Base-by-base conservation (phyloP, 345 rosid species). In the Excoecaria agallocha region DNA sequence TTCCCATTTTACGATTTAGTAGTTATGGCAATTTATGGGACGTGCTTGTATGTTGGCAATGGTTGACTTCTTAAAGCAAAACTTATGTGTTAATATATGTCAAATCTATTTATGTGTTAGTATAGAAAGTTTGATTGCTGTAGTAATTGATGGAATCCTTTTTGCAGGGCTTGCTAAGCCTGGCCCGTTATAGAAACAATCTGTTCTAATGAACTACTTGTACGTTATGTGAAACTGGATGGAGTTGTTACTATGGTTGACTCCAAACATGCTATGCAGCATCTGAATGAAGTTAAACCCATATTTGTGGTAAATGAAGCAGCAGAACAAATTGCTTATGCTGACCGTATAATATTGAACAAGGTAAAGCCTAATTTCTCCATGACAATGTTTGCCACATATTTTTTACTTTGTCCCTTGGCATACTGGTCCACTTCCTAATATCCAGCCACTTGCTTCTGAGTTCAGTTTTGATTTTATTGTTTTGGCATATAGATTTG, bases 181-280 rank as follows among this genome's bases (percentile, higher is more conserved):
- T 39, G 89, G 83, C 70, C 95, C 95, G 91, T 90, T 51, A 88
- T 88, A 71, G 95, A 90, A 74, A 90, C 95, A 69, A 87, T 90
- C 66, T 86, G 85, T 72, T 70, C 85, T 58, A 91, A 90, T 85
- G 95, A 90, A 77, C 69, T 90, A 75, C 85, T 90, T 80, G 85
- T 87, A 1, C 83, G 59, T 11, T 56, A 85, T 64, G 85, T 90
- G 78, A 88, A 87, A 76, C 75, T 90, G 69, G 95, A 88, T 68
- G 95, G 95, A 43, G 95, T 90, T 78, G 92, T 90, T 78, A 90
- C 95, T 13, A 80, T 90, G 82, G 92, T 90, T 68, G 95, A 90
- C 78, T 79, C 91, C 37, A 90, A 88, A 84, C 89, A 90, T 83
- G 89, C 89, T 41, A 82, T 90, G 90, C 87, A 79, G 74, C 95